A percentile compares a stretch with the other conserved stretches of the same genome.
Conservation (phyloP, 345 rosid genomes). For the Eucalyptus erythrocorys region DNA sequence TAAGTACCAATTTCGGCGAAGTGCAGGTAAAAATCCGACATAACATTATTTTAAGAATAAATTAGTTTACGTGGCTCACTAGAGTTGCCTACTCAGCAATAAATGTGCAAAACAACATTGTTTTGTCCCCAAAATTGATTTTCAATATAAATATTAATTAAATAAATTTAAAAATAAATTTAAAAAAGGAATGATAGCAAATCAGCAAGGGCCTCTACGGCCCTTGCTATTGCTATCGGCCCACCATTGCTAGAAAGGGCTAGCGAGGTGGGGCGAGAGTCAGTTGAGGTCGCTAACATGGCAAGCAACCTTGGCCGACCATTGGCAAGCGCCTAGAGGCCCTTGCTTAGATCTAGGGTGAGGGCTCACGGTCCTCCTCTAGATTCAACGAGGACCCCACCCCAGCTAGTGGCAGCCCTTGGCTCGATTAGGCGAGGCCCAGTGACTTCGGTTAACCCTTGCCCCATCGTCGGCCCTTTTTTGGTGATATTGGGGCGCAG, state of each 20-base stretch:
- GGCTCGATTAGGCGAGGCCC: too few species aligned
- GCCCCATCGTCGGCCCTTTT: fast-evolving
- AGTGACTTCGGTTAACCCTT: fast-evolving
- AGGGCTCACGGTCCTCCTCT: too few species aligned
- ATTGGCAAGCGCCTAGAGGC: fast-evolving
- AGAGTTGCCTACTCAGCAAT: too few species aligned
- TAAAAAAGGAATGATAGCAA: fast-evolving
- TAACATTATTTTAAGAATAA: too few species aligned
- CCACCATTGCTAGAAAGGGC: too few species aligned
- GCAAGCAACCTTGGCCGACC: fast-evolving
- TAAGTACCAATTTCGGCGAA: fast-evolving
- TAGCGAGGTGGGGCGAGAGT: fast-evolving
- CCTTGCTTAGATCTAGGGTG: fast-evolving
- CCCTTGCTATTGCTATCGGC: fast-evolving
- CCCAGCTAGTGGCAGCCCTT: too few species aligned
- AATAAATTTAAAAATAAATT: too few species aligned
- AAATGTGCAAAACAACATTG: fast-evolving
- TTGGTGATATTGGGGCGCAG: fast-evolving
- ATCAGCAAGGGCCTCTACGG: fast-evolving
- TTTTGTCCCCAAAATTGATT: too few species aligned
- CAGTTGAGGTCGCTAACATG: fast-evolving
- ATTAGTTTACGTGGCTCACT: too few species aligned
- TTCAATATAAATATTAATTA: too few species aligned
- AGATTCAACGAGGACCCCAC: fast-evolving
- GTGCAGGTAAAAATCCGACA: too few species aligned